Evolutionary conservation across 495 filamentous ascomycete species (phyloP).

Genomic region (Cetradonia linearis): DNA sequence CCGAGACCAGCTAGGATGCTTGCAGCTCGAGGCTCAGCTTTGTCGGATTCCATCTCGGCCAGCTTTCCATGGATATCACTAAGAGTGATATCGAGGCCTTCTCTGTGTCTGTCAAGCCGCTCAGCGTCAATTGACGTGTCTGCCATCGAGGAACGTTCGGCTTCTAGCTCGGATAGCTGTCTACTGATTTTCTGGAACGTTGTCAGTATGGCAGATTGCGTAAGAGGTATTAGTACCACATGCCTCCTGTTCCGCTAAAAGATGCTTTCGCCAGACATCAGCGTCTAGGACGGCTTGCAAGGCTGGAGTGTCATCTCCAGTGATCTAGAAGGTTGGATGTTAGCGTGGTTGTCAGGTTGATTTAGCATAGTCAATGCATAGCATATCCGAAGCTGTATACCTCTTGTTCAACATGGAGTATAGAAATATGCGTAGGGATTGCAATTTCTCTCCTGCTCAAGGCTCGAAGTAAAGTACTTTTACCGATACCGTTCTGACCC

Average conservation of each 20-base stretch:
- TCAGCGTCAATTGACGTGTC: constrained; percentile 80
- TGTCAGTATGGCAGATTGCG: constrained; percentile 18
- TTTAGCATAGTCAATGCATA: not conserved
- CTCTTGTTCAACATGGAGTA: constrained; percentile 98
- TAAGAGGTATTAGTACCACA: constrained; percentile 26
- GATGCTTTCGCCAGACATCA: constrained; percentile 96
- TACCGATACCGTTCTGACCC: constrained; percentile 99
- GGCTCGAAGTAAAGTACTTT: constrained; percentile 86
- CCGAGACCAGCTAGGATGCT: constrained; percentile 94
- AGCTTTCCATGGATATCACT: constrained; percentile 88
- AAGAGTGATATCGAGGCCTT: constrained; percentile 78
- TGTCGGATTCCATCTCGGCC: constrained; percentile 98
- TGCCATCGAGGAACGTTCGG: constrained; percentile 66
- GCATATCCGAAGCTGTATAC: constrained; percentile 34
- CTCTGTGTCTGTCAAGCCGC: constrained; percentile 72
- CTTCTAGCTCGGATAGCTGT: constrained; percentile 68
- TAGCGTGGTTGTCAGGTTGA: not conserved
- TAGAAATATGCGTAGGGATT: constrained; percentile 93
- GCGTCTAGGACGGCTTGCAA: constrained; percentile 94
- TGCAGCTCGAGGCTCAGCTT: constrained; percentile 88
- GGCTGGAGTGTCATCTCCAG: constrained; percentile 89
- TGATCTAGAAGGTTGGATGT: constrained; percentile 48
- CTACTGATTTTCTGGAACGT: constrained; percentile 62
- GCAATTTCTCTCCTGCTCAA: constrained; percentile 88
- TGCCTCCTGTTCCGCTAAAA: constrained; percentile 81